Base-by-base conservation (phyloP, 148 eudicot genomes). In the Camellia sinensis region DNA sequence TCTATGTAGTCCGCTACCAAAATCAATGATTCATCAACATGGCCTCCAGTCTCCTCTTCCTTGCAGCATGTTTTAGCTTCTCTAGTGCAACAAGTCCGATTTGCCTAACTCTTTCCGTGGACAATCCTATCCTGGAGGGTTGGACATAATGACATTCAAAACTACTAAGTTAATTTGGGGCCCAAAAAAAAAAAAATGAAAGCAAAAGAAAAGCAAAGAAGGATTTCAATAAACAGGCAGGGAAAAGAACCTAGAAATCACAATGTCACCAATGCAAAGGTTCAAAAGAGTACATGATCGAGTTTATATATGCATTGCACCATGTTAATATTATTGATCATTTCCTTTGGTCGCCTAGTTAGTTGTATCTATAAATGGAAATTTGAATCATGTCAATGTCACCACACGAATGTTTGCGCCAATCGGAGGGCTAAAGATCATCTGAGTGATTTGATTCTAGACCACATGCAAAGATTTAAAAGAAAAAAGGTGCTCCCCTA, bases 31-130 rank as follows among this genome's bases (percentile, higher is more conserved):
- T 87, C 52, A 88, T 81, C 80, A 95, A 82, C 89, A 93, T 89
- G 74, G 92, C 89, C 21, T 89, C 97, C 86, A 93, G 86, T 69
- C 88, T 83, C 79, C 79, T 89, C 84, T 87, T 92, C 88, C 94
- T 89, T 29, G 98, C 98, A 66, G 96, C 97, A 68, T 85, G 87
- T 86, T 92, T 95, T 83, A 95, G 89, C 83, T 95, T 95, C 93
- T 95, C 97, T 43, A 88, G 77, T 3, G 97, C 98, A 21, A 93
- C 93, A 7, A 95, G 89, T 65, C 97, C 96, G 46, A 95, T 94
- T 78, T 95, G 97, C 88, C 98, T 81, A 7, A 93, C 97, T 85
- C 97, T 88, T 84, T 95, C 98, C 82, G 97, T 87, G 4, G 98
- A 95, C 88, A 95, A 85, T 69, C 98, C 97, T 15, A 95, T 90